A percentile compares a stretch with the other conserved stretches of the same genome.
phyloP scores from a whole-genome alignment of 1,284 basidiomycete genomes.

The Cystobasidium slooffiae region DNA sequence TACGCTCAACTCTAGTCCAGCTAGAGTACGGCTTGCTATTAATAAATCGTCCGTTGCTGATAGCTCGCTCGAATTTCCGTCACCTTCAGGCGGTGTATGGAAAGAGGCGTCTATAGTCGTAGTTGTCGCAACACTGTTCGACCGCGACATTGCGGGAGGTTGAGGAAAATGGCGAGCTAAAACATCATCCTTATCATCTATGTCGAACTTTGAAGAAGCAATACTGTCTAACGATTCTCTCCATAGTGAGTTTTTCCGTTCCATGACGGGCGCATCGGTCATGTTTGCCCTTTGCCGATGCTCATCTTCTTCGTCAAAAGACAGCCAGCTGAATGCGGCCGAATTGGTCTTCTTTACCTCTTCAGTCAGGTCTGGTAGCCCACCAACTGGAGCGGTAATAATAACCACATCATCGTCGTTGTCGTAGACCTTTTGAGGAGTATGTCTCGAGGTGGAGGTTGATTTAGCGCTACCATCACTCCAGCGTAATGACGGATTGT shows the following conservation, averaged over 20 bases:
- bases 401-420: no score
- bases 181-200: slow-evolving; percentile 8
- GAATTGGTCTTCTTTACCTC: neutral
- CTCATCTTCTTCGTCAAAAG: slow-evolving; percentile 7
- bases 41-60: neutral
- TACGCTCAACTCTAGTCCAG: neutral
- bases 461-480: slow-evolving; percentile 6
- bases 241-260: slow-evolving; percentile 16
- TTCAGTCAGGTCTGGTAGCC: neutral
- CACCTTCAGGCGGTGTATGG: no score
- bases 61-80: neutral
- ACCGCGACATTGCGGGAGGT: slow-evolving; percentile 27
- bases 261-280: neutral
- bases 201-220: neutral
- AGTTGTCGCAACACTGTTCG: slow-evolving; percentile 23
- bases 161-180: slow-evolving; percentile 20
- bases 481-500: slow-evolving; percentile 1
- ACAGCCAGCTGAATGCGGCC: slow-evolving; percentile 9
- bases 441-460: neutral
- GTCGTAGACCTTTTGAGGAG: neutral
- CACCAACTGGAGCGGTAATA: no score
- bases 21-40: neutral
- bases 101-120: neutral
- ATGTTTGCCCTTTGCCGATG: no score
- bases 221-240: slow-evolving; percentile 16